Base-by-base conservation (phyloP, 2,329 filamentous ascomycete genomes). In the Phaeosphaeria sp. region DNA sequence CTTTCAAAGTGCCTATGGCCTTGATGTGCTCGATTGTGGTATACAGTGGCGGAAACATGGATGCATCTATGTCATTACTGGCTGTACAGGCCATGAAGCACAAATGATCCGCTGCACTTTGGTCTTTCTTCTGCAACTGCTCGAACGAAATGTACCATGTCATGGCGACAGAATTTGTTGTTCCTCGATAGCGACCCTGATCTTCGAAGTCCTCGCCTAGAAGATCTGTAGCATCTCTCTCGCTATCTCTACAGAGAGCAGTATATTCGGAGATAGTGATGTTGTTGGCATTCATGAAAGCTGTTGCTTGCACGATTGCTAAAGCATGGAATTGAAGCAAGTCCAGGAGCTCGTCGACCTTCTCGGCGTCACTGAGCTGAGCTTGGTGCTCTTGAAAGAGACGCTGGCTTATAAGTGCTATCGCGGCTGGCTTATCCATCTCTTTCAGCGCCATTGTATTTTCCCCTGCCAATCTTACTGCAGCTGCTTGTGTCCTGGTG, bases 161-260 rank as follows among this genome's bases (percentile, higher is more conserved):
- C 7, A 62, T 74, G 2, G 70, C 68, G 13, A 80, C 66, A 11
- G 77, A 56, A 53, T 76, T 78, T 45, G 69, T 62, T 2, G 62
- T 59, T 3, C 67, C 62, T 3, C 45, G 51, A 51, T 78, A 75
- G 39, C 74, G 67, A n/a, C 60, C 56, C 18, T 63, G 27, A 60
- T 79, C 76, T 25, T 71, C 61, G 49, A 78, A 78, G 18, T 72
- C 68, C 63, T 66, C 53, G 45, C 60, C 73, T 1, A 77, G 57
- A 11, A 78, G 55, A 1, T 72, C 60, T 8, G 75, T 59, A 3
- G 60, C 47, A 13, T 72, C 64, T 27, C 62, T 48, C 48, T 77
- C 73, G n/a, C 60, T 59, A 6, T 63, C 55, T 22, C 63, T 49
- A 1, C 72, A 60, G 2, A 59, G 51, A 3, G 44, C 39, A 6